Base-by-base conservation (phyloP, 305 asterid genomes). In the Fraxinus angustifolia region DNA sequence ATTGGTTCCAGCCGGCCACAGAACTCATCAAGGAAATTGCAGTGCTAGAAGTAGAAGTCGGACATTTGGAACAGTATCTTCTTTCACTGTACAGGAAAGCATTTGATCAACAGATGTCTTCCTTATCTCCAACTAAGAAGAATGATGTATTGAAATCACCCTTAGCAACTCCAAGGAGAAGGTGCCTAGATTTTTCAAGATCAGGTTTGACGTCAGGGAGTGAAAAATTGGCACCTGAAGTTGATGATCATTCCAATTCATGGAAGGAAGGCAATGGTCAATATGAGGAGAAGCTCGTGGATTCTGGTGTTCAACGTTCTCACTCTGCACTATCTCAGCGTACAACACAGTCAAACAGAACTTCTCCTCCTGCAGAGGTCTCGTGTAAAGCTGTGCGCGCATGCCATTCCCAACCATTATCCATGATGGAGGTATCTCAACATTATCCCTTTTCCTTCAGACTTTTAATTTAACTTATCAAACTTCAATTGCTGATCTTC, bases 11-110 rank as follows among this genome's bases (percentile, higher is more conserved):
- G 99, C 94, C 98, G 12, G 97, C 97, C n/a, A 91, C 95, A 75
- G 96, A 94, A 83, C 94, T 96, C 78, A 96, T 96, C n/a, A 90
- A 87, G 90, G 99, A 96, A 80, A 96, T 96, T 74, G 88, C 99
- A 21, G 88, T 93, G 17, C 82, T 96, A 84, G 99, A 96, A 88
- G 84, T 92, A 82, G 97, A 96, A 91, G 98, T 96, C 28, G 93
- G 93, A 76, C 97, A 93, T 85, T 90, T 96, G 90, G 99, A 96
- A 81, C 98, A 96, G 65, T 91, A 96, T 86, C 99, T 96, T 82
- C 98, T 96, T 68, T 89, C 95, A 8, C 86, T 93, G 65, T 94
- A 96, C 88, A 82, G 99, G 77, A 92, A 93, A 87, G 98, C 99
- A 45, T 96, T 96, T 80, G 98, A 93, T 86, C 95, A 91, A 82